Conservation (phyloP, 2,329 filamentous ascomycete species). For the Sporothrix luriei region DNA sequence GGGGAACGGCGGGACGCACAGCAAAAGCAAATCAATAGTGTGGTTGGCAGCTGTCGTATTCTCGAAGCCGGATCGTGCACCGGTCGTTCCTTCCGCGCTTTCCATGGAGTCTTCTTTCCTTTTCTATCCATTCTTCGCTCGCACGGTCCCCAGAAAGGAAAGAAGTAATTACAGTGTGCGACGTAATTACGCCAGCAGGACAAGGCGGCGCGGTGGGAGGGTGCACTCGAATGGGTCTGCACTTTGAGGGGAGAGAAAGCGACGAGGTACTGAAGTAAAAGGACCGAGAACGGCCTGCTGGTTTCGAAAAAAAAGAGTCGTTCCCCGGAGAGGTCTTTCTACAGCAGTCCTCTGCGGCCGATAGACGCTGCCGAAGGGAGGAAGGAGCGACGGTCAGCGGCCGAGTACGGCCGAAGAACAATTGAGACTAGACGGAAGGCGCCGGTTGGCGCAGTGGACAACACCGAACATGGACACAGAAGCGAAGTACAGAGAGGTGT, state of each 20-base stretch:
- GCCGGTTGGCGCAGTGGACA: too few species aligned
- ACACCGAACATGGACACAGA: too few species aligned
- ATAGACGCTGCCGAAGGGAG: background rate
- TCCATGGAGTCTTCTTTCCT: background rate
- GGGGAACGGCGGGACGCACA: constrained; percentile 11
- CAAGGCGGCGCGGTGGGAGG: constrained; percentile 1
- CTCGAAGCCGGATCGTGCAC: too few species aligned
- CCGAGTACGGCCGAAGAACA: background rate
- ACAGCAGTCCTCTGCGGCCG: background rate
- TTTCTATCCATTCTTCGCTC: background rate
- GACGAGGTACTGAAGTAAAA: background rate
- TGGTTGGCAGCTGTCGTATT: background rate
- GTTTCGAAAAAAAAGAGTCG: background rate
- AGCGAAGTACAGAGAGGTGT: too few species aligned
- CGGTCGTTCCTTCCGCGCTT: background rate
- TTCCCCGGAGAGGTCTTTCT: background rate
- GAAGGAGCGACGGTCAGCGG: constrained; percentile 2
- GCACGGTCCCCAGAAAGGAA: constrained; percentile 13
- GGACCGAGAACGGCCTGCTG: too few species aligned
- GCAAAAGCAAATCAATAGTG: constrained; percentile 15
- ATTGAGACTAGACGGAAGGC: background rate
- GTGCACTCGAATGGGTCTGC: background rate
- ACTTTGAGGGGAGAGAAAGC: background rate
- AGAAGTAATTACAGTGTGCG: background rate
- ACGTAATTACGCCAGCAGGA: too few species aligned